phyloP scores from a whole-genome alignment of 352 stramenopile genomes.

The Phytophthora boehmeriae region DNA sequence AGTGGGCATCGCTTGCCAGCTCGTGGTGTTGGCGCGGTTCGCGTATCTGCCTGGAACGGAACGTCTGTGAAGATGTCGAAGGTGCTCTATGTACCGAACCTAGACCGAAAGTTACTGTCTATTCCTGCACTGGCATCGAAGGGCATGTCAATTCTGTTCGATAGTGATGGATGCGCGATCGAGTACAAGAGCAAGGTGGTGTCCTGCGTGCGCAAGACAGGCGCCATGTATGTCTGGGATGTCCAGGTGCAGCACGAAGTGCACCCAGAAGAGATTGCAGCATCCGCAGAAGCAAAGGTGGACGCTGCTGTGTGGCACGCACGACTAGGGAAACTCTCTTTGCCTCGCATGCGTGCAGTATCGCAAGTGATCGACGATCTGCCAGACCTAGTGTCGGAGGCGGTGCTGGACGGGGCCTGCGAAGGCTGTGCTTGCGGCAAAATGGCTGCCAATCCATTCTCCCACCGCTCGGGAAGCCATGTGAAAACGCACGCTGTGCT shows the following conservation, averaged over 20 bases:
- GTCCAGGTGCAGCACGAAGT: constrained; percentile 1
- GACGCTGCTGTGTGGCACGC: constrained; percentile 15
- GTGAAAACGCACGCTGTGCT: constrained; percentile 9
- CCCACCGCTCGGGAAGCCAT: constrained; percentile 8
- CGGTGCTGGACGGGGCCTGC: constrained; percentile 6
- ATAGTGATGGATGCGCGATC: constrained; percentile 10
- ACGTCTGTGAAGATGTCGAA: constrained; percentile 11
- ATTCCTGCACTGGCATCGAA: constrained; percentile 18
- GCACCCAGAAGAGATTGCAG: constrained; percentile 7
- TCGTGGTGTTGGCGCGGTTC: constrained; percentile 15
- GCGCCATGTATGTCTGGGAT: constrained; percentile 11
- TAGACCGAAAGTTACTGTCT: constrained; percentile 22
- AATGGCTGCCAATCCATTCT: constrained; percentile 6
- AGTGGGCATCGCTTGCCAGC: constrained; percentile 18
- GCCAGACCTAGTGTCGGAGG: not conserved
- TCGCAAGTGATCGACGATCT: not conserved
- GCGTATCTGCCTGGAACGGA: constrained; percentile 7
- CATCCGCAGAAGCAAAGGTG: not conserved
- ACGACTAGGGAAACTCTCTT: constrained; percentile 17
- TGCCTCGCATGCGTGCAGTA: not conserved
- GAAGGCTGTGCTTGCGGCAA: constrained; percentile 28
- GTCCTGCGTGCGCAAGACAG: not conserved
- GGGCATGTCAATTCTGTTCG: constrained; percentile 5
- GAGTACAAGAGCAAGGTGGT: constrained; percentile 7
- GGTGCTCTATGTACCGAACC: not conserved